These are phyloP conservation scores for Epichloe baconii DNA, from an alignment of 2,329 filamentous ascomycete species.

Conservation along the genomic window DNA sequence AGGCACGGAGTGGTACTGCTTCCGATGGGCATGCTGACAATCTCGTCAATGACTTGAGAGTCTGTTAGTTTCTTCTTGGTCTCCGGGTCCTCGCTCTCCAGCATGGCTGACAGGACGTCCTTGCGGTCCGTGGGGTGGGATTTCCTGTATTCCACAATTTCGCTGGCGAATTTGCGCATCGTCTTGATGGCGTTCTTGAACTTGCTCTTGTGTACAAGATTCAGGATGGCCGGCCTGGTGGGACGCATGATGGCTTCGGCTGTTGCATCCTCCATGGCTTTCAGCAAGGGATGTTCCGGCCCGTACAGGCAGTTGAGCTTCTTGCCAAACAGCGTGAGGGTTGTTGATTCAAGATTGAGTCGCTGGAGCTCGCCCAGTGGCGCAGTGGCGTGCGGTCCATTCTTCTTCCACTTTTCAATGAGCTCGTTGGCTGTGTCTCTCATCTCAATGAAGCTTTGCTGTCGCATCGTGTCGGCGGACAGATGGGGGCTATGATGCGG, in stretches of 20 bases:
- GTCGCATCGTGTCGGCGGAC: slow-evolving; percentile 18
- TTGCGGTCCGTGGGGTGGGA: slow-evolving; percentile 39
- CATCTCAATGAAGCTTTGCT: slow-evolving; percentile 31
- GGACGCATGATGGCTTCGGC: slow-evolving; percentile 43
- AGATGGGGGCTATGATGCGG: slow-evolving; percentile 36
- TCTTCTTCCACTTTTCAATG: slow-evolving; percentile 32
- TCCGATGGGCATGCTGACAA: slow-evolving; percentile 53
- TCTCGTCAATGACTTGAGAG: slow-evolving; percentile 51
- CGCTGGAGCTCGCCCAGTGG: slow-evolving; percentile 37
- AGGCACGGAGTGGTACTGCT: slow-evolving; percentile 35
- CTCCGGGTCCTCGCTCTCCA: slow-evolving; percentile 46
- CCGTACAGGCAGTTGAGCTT: slow-evolving; percentile 33
- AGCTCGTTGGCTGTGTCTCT: slow-evolving; percentile 35
- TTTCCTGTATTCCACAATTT: slow-evolving; percentile 44
- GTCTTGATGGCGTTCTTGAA: slow-evolving; percentile 38
- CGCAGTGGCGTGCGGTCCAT: slow-evolving; percentile 21
- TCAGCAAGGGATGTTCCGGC: slow-evolving; percentile 33
- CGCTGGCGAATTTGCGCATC: slow-evolving; percentile 41
- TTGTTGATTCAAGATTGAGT: slow-evolving; percentile 38
- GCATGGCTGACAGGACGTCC: slow-evolving; percentile 47
- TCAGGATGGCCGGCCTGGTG: slow-evolving; percentile 36
- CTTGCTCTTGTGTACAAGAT: slow-evolving; percentile 37
- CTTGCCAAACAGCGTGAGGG: slow-evolving; percentile 37
- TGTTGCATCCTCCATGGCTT: slow-evolving; percentile 41
- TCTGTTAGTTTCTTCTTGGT: slow-evolving; percentile 45